Conservation (phyloP, 208 protist species). For the Angomonas desouzai region DNA sequence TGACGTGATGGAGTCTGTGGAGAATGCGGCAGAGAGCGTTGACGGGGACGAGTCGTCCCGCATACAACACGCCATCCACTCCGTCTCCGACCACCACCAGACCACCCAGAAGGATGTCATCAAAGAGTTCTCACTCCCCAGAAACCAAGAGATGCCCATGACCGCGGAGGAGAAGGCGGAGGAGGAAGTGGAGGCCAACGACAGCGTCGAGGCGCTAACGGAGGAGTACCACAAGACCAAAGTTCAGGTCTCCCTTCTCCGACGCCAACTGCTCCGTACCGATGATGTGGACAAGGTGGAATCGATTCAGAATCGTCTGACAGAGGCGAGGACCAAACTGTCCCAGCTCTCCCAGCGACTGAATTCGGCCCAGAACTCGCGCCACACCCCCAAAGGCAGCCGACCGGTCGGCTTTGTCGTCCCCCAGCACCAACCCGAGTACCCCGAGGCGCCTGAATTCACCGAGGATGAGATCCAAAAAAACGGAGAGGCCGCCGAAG, state of each 20-base stretch:
- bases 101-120: constrained; percentile 54
- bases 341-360: constrained; percentile 52
- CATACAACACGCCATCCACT: constrained; percentile 55
- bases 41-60: constrained; percentile 59
- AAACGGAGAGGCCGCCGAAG: constrained; percentile 28
- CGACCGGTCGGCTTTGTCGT: constrained; percentile 21
- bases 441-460: constrained; percentile 42
- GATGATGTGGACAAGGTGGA: constrained; percentile 59
- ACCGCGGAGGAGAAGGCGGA: constrained; percentile 2
- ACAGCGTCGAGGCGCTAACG: constrained; percentile 53
- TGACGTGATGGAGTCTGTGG: constrained; percentile 47
- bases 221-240: constrained; percentile 84
- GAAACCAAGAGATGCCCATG: constrained; percentile 15
- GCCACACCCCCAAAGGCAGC: constrained; percentile 7
- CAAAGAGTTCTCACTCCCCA: constrained; percentile 76
- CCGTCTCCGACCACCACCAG: constrained; percentile 55
- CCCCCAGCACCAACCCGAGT: constrained; percentile 4
- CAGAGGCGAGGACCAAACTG: constrained; percentile 40
- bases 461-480: constrained; percentile 9
- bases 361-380: constrained; percentile 20
- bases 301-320: constrained; percentile 60
- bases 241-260: constrained; percentile 78
- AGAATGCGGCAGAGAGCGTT: constrained; percentile 50
- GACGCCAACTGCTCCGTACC: constrained; percentile 65
- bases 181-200: constrained; percentile 18